A percentile compares a stretch with the other conserved stretches of the same genome.
Evolutionary conservation across 257 asterid species (phyloP).

Genomic region (Pogostemon cablin): DNA sequence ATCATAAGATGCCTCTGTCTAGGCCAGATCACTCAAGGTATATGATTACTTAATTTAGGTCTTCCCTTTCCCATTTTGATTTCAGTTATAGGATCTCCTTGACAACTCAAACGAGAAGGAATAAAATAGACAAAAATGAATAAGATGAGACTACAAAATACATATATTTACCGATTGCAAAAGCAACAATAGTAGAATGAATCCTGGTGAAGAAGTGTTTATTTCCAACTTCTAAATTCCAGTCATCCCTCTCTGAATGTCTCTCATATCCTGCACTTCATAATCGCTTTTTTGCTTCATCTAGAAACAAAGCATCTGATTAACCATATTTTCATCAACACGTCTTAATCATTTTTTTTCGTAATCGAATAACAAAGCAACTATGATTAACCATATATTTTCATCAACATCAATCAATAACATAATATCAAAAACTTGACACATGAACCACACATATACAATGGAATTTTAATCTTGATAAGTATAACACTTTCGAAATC

Average conservation of each 20-base stretch:
- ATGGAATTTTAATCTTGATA: neutral
- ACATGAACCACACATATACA: neutral
- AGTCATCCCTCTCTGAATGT: conserved; percentile 78
- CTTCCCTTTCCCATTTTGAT: neutral
- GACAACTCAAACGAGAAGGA: neutral
- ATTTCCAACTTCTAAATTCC: conserved; percentile 85
- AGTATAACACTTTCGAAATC: conserved; percentile 16
- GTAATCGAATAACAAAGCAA: conserved; percentile 55
- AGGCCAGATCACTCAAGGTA: too few relatives aligned
- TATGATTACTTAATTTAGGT: neutral
- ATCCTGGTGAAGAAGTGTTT: conserved; percentile 93
- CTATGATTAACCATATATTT: conserved; percentile 1
- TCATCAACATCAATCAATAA: neutral
- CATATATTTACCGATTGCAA: conserved; percentile 89
- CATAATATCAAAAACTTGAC: neutral
- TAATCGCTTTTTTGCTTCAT: conserved; percentile 51
- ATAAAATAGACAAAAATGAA: conserved; percentile 5
- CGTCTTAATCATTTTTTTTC: conserved; percentile 1
- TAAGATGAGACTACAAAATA: neutral
- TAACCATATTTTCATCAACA: too few relatives aligned
- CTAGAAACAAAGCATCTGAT: too few relatives aligned
- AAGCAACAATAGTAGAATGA: conserved; percentile 90
- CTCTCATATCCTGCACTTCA: conserved; percentile 74
- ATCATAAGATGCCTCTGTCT: too few relatives aligned
- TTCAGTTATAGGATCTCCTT: neutral